These are phyloP conservation scores for Russula virescens DNA, from an alignment of 768 basidiomycete species.

Conservation along the genomic window DNA sequence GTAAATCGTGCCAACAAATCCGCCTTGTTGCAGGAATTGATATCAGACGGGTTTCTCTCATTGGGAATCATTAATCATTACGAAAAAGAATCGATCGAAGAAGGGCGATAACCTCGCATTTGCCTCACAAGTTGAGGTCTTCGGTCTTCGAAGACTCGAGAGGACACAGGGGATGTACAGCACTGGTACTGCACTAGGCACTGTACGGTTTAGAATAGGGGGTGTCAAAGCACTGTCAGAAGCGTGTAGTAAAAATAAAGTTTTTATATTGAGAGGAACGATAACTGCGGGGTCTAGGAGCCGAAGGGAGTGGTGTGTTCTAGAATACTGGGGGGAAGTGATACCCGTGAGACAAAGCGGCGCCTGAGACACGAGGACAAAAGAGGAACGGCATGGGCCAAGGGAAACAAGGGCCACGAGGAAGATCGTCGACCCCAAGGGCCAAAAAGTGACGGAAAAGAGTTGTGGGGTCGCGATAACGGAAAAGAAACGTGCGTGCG, in stretches of 20 bases:
- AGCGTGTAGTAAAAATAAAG: constrained; percentile 4
- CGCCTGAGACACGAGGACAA: constrained; percentile 9
- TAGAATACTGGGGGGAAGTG: neutral
- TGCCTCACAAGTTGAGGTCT: neutral
- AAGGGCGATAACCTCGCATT: neutral
- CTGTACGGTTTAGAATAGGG: neutral
- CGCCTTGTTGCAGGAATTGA: neutral
- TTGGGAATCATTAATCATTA: neutral
- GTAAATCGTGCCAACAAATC: neutral
- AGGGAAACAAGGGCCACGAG: neutral
- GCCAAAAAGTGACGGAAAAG: neutral
- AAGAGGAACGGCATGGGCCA: neutral
- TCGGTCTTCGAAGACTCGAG: too few relatives aligned
- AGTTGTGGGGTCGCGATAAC: constrained; percentile 17
- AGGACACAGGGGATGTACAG: neutral
- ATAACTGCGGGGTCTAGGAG: too few relatives aligned
- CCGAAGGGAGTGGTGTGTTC: neutral
- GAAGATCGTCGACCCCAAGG: neutral
- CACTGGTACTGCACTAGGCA: too few relatives aligned
- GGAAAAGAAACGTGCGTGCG: neutral
- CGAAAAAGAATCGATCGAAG: constrained; percentile 2
- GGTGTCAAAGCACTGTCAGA: neutral
- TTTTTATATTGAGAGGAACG: constrained; percentile 5
- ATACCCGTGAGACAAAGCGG: too few relatives aligned
- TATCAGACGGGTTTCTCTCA: neutral